These are phyloP conservation scores for Neodidymelliopsis sp. DNA, from an alignment of 2,329 filamentous ascomycete species.

Conservation along the genomic window DNA sequence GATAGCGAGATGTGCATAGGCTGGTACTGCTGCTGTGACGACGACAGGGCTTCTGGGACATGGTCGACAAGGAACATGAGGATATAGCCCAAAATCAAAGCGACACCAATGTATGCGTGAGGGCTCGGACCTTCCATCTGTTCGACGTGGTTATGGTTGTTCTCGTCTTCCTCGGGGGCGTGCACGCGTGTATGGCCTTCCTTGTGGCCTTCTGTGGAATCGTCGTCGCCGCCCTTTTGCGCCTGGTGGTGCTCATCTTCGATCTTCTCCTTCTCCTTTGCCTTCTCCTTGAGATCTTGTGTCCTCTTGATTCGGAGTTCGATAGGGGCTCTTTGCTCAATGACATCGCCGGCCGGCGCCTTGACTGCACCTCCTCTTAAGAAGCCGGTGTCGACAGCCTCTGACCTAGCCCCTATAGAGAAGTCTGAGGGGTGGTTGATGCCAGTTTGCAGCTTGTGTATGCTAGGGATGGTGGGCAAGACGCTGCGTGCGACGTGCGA, in stretches of 20 bases:
- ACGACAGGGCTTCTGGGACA: conserved; percentile 42
- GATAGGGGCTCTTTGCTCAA: conserved; percentile 32
- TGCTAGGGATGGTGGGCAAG: conserved; percentile 36
- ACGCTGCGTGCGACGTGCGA: conserved; percentile 30
- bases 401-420: conserved; percentile 28
- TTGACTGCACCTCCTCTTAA: conserved; percentile 28
- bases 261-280: conserved; percentile 29
- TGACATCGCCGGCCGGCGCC: conserved; percentile 28
- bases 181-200: conserved; percentile 48
- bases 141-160: conserved; percentile 54
- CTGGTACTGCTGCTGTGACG: conserved; percentile 67
- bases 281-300: conserved; percentile 35
- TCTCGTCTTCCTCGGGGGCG: conserved; percentile 43
- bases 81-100: conserved; percentile 86
- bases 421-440: conserved; percentile 35
- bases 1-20: conserved; percentile 89
- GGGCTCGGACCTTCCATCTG: conserved; percentile 56
- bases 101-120: conserved; percentile 84
- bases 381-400: conserved; percentile 23
- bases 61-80: conserved; percentile 94
- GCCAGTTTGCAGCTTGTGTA: conserved; percentile 37
- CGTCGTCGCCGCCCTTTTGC: conserved; percentile 48
- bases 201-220: conserved; percentile 48
- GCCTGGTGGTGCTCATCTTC: conserved; percentile 34
- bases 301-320: conserved; percentile 30